Conservation (phyloP, 2,329 filamentous ascomycete genomes). For the Fusarium scirpi region DNA sequence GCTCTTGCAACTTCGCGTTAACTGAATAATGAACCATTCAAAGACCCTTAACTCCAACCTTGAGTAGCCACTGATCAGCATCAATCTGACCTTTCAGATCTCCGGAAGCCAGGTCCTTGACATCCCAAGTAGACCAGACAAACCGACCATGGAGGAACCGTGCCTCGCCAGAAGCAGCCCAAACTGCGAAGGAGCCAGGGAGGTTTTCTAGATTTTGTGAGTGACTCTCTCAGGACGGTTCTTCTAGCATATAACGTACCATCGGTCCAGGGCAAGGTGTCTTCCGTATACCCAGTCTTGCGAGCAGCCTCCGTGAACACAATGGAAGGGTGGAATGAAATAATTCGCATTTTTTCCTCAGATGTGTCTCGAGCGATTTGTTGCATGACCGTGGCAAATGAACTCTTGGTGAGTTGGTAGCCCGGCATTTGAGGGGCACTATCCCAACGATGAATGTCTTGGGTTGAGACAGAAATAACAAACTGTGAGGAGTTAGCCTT, state of each 20-base stretch:
- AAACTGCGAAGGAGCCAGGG: slow-evolving; percentile 57
- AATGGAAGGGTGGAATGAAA: slow-evolving; percentile 56
- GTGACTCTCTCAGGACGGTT: background rate
- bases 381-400: slow-evolving; percentile 52
- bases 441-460: slow-evolving; percentile 47
- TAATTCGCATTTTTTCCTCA: slow-evolving; percentile 52
- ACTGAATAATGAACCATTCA: background rate
- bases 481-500: background rate
- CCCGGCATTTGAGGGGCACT: slow-evolving; percentile 37
- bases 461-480: slow-evolving; percentile 28
- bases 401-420: slow-evolving; percentile 55
- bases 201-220: slow-evolving; percentile 48
- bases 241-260: slow-evolving; percentile 1
- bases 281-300: slow-evolving; percentile 36
- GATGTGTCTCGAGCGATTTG: slow-evolving; percentile 51
- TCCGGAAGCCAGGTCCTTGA: slow-evolving; percentile 55
- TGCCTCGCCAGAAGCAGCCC: slow-evolving; percentile 56
- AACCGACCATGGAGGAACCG: slow-evolving; percentile 60
- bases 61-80: slow-evolving; percentile 38
- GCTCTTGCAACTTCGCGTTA: too few species aligned
- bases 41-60: slow-evolving; percentile 43
- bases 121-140: slow-evolving; percentile 64
- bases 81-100: slow-evolving; percentile 22
- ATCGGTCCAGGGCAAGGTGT: slow-evolving; percentile 40
- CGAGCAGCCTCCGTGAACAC: slow-evolving; percentile 51